These are phyloP conservation scores for Gliomastix tumulicola DNA, from an alignment of 2,329 filamentous ascomycete genomes.

Conservation along the genomic window DNA sequence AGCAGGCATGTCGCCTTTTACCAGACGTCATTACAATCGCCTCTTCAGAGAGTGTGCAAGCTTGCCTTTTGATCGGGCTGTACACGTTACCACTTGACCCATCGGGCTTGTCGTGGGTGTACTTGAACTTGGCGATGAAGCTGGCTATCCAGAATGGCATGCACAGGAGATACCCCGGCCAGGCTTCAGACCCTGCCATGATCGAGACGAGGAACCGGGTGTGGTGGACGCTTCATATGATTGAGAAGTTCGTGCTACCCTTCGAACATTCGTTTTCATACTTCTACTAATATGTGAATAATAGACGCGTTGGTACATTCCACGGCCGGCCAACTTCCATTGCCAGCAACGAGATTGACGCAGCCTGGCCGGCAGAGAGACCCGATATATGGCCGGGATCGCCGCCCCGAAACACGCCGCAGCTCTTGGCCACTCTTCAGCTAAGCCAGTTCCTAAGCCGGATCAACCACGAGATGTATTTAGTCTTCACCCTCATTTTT, in stretches of 20 bases:
- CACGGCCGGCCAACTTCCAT: constrained; percentile 50
- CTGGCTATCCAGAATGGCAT: constrained; percentile 54
- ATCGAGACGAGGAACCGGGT: constrained; percentile 47
- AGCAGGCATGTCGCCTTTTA: constrained; percentile 44
- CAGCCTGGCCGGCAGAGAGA: constrained; percentile 39
- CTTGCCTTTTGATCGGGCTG: constrained; percentile 46
- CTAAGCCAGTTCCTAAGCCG: constrained; percentile 25
- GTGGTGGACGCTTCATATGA: constrained; percentile 50
- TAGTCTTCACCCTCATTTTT: not conserved
- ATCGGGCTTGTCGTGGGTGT: constrained; percentile 49
- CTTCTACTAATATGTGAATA: too few relatives aligned
- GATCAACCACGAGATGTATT: constrained; percentile 29
- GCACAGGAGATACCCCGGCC: constrained; percentile 43
- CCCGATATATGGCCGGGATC: constrained; percentile 31
- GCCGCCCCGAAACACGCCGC: constrained; percentile 32
- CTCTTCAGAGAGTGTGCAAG: constrained; percentile 51
- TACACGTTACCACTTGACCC: constrained; percentile 49
- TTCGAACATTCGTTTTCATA: not conserved
- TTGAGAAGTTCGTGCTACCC: constrained; percentile 37
- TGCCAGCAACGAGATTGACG: constrained; percentile 43
- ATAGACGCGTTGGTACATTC: constrained; percentile 48
- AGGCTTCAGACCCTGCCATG: constrained; percentile 36
- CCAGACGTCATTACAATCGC: constrained; percentile 50
- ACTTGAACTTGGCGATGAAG: constrained; percentile 47
- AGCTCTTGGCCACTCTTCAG: constrained; percentile 35